phyloP scores from a whole-genome alignment of 805 yeast species.

The Candida parachauliodes region DNA sequence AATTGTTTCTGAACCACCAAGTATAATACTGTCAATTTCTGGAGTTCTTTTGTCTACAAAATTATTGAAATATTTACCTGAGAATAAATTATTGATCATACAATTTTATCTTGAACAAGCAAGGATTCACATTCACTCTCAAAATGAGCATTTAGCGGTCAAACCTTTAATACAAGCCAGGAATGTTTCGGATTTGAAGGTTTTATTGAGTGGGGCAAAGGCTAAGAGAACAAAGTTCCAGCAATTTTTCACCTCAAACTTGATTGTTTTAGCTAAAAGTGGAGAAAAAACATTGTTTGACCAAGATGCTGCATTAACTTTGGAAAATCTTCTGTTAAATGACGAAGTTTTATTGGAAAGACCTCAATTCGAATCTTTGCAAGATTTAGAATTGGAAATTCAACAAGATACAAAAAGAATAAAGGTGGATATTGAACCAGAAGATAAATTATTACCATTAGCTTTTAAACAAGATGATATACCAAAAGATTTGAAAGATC shows the following conservation, averaged over 20 bases:
- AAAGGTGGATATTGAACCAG: conserved; percentile 33
- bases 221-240: conserved; percentile 88
- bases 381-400: conserved; percentile 37
- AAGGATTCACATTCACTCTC: conserved; percentile 57
- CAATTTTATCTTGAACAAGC: conserved; percentile 65
- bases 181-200: conserved; percentile 54
- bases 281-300: conserved; percentile 23
- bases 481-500: conserved; percentile 45
- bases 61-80: conserved; percentile 27
- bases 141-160: conserved; percentile 58
- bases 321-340: conserved; percentile 55
- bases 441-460: conserved; percentile 56
- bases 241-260: conserved; percentile 62
- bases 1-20: conserved; percentile 59
- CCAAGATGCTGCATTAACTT: conserved; percentile 5
- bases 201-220: conserved; percentile 79
- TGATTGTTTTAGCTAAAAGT: conserved; percentile 71
- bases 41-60: conserved; percentile 35
- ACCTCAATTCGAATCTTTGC: conserved; percentile 64
- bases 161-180: conserved; percentile 55
- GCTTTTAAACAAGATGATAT: conserved; percentile 61
- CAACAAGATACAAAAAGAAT: conserved; percentile 35
- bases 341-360: conserved; percentile 77
- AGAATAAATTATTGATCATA: conserved; percentile 39
- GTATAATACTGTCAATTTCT: conserved; percentile 42